Base-by-base conservation (phyloP, 371 early-diverging fungal genomes). In the Nematocida ironsii region DNA sequence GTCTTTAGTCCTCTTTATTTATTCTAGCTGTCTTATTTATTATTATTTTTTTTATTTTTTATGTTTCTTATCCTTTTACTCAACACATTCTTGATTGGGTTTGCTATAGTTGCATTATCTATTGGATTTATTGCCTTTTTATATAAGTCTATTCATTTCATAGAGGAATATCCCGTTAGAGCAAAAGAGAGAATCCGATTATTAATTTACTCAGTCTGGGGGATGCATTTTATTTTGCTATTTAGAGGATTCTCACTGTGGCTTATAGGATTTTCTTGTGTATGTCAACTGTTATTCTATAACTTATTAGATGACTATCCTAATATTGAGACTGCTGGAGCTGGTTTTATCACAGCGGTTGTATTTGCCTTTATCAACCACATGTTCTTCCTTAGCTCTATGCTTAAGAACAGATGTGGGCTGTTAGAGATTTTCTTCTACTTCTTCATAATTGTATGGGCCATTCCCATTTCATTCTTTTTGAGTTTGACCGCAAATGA, bases 401-500 rank as follows among this genome's bases (percentile, higher is more conserved):
- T 72, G 73, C 55, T 64, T 57, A 71, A 39, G 54, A 57, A 71
- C n/a, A 47, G 71, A 27, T 40, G 25, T 18, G 62, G 69, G 20
- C 23, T 83, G 7, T 56, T 86, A 13, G 83, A 84, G 55, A 82
- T 85, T 20, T 20, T 85, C 16, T 69, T 85, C 62, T 76, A 72
- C 27, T 88, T 88, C 72, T 47, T 83, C 25, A 44, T 83, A 5
- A 71, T 87, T 69, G 84, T 88, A 1, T 88, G 88, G 88, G 44
- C 75, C 4, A 84, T 85, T 0, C 88, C 88, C 0, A 85, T 88
- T 50, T 76, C 84, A 27, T 86, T 88, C 83, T 87, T 87, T 71
- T 72, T 88, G 25, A 83, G 83, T 64, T 60, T 88, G 11, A 87
- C 85, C 60, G 88, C 87, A 42, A 85, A 84, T 70, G 88, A 88